These are phyloP conservation scores for Pleurotus salmoneostramineus DNA, from an alignment of 768 basidiomycete genomes.

Conservation along the genomic window DNA sequence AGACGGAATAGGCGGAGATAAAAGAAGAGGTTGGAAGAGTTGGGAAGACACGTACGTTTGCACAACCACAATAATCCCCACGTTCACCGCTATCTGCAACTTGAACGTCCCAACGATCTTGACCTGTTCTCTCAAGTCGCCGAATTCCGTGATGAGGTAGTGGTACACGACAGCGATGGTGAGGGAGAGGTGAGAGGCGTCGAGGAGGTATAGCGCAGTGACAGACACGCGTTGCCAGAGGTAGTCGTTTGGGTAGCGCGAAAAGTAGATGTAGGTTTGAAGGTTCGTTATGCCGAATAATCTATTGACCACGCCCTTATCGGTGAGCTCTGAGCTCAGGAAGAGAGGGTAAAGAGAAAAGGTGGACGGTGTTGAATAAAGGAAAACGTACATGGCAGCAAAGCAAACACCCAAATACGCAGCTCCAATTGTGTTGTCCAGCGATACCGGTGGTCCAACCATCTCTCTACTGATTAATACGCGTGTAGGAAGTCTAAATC, in stretches of 20 bases:
- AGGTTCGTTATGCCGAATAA: slow-evolving; percentile 19
- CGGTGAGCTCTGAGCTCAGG: no score
- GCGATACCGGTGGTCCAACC: no score
- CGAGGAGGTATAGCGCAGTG: slow-evolving; percentile 11
- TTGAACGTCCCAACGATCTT: slow-evolving; percentile 15
- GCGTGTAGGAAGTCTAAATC: no score
- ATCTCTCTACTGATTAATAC: no score
- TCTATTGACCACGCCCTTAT: slow-evolving; percentile 1
- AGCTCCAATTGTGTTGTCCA: no score
- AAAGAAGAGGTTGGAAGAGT: background rate
- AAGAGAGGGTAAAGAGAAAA: no score
- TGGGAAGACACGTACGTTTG: slow-evolving; percentile 15
- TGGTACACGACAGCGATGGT: slow-evolving; percentile 23
- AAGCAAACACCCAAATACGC: no score
- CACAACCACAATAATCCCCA: slow-evolving; percentile 21
- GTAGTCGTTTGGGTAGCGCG: slow-evolving; percentile 15
- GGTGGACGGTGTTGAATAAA: no score
- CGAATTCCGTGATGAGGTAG: slow-evolving; percentile 21
- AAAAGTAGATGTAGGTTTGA: slow-evolving; percentile 17
- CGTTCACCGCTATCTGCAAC: slow-evolving; percentile 22
- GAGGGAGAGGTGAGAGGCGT: slow-evolving; percentile 23
- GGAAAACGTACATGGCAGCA: no score
- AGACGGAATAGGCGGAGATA: background rate
- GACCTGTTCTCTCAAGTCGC: slow-evolving; percentile 11
- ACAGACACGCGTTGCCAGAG: slow-evolving; percentile 12